A percentile compares a stretch with the other conserved stretches of the same genome.
These are phyloP conservation scores for Nannizzia gypsea DNA, from an alignment of 2,329 filamentous ascomycete species.

Conservation along the genomic window DNA sequence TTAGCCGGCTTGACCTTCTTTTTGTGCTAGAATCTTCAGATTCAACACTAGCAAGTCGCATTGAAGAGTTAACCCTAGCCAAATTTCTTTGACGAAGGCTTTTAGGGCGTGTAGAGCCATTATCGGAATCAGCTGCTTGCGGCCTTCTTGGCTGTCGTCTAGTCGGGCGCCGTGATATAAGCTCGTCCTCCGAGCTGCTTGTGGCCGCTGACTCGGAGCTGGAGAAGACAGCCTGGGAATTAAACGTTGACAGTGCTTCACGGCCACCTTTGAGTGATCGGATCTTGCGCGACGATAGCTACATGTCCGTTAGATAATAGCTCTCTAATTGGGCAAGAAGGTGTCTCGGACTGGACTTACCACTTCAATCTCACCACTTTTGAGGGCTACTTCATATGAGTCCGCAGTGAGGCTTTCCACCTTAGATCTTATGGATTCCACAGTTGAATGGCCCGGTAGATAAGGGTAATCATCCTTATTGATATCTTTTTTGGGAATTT, in stretches of 20 bases:
- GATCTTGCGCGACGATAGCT: slow-evolving; percentile 7
- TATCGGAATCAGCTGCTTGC: neutral
- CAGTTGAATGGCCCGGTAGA: slow-evolving; percentile 13
- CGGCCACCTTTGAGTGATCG: slow-evolving; percentile 3
- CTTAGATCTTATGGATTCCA: slow-evolving; percentile 11
- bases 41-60: neutral
- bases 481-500: slow-evolving; percentile 10
- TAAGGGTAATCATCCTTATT: slow-evolving; percentile 10
- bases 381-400: slow-evolving; percentile 7
- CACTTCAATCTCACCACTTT: slow-evolving; percentile 12
- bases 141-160: neutral
- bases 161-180: neutral
- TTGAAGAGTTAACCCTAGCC: neutral
- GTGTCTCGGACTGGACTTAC: neutral
- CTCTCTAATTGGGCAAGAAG: neutral
- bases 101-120: neutral
- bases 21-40: neutral
- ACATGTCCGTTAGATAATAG: neutral
- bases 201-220: neutral
- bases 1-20: neutral
- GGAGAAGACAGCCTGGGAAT: neutral
- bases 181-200: slow-evolving; percentile 1
- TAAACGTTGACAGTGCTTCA: slow-evolving; percentile 7
- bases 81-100: neutral
- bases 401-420: slow-evolving; percentile 3